These are phyloP conservation scores for Russula lepida DNA, from an alignment of 768 basidiomycete species.

Conservation along the genomic window DNA sequence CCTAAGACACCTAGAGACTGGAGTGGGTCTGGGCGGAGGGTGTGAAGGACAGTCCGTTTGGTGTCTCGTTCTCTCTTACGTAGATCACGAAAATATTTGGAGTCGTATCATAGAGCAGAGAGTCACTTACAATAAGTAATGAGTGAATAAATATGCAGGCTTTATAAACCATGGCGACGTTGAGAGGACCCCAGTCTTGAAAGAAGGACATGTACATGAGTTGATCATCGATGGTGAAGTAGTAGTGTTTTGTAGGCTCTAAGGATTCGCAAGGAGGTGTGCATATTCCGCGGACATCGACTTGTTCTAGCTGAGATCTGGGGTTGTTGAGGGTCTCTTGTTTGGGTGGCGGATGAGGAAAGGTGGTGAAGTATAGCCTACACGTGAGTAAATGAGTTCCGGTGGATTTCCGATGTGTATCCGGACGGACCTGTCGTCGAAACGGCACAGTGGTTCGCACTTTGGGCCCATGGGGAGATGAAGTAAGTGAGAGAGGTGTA, in stretches of 20 bases:
- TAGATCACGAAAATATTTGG: background rate
- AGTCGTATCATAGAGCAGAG: background rate
- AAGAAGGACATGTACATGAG: conserved; percentile 90
- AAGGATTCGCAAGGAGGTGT: conserved; percentile 56
- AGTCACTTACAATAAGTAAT: conserved; percentile 37
- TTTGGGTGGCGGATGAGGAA: conserved; percentile 63
- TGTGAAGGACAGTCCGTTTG: no score
- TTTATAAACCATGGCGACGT: conserved; percentile 89
- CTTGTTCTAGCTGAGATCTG: conserved; percentile 45
- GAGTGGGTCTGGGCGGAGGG: background rate
- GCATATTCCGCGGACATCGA: conserved; percentile 52
- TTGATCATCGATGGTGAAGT: conserved; percentile 90
- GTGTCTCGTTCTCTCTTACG: no score
- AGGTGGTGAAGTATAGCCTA: conserved; percentile 83
- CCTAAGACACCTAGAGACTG: background rate
- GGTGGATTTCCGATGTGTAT: background rate
- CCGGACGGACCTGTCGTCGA: conserved; percentile 57
- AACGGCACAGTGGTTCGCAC: conserved; percentile 74
- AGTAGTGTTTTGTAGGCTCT: conserved; percentile 76
- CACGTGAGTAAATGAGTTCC: conserved; percentile 3
- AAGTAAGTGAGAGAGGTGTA: background rate
- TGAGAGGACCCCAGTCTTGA: conserved; percentile 90
- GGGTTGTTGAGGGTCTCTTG: conserved; percentile 57
- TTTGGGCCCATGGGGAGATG: conserved; percentile 31
- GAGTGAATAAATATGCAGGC: conserved; percentile 88